Conservation (phyloP, 2,329 filamentous ascomycete genomes). For the Sclerotinia subarctica region DNA sequence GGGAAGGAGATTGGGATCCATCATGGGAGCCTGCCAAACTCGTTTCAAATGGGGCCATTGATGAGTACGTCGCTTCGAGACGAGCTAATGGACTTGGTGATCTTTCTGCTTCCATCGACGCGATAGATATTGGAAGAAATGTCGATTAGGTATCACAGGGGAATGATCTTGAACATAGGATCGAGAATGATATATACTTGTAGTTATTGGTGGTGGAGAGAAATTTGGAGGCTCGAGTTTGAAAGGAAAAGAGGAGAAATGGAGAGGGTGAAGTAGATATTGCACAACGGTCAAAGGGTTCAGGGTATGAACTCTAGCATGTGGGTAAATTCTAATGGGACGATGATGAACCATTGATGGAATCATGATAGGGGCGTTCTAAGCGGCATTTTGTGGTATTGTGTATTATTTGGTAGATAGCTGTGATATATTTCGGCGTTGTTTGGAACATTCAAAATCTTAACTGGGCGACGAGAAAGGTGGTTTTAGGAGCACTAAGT, state of each 20-base stretch:
- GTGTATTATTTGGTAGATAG: neutral
- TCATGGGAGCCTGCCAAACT: constrained; percentile 34
- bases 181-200: neutral
- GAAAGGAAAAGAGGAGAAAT: neutral
- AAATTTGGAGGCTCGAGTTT: neutral
- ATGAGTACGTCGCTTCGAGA: constrained; percentile 20
- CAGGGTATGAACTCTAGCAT: neutral
- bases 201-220: neutral
- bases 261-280: neutral
- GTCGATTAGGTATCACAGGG: neutral
- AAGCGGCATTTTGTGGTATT: neutral
- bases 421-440: neutral
- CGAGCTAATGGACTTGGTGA: constrained; percentile 9
- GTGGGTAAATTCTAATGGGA: neutral
- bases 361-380: neutral
- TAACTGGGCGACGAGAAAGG: neutral
- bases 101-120: neutral
- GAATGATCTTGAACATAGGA: neutral
- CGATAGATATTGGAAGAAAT: neutral
- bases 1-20: constrained; percentile 31
- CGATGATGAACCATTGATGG: neutral
- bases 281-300: neutral
- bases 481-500: neutral
- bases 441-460: neutral
- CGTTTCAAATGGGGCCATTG: constrained; percentile 24